Percentiles rank a stretch among this genome's conserved stretches.
Conservation (phyloP, 805 yeast genomes). For the Ogataea populi-albae region DNA sequence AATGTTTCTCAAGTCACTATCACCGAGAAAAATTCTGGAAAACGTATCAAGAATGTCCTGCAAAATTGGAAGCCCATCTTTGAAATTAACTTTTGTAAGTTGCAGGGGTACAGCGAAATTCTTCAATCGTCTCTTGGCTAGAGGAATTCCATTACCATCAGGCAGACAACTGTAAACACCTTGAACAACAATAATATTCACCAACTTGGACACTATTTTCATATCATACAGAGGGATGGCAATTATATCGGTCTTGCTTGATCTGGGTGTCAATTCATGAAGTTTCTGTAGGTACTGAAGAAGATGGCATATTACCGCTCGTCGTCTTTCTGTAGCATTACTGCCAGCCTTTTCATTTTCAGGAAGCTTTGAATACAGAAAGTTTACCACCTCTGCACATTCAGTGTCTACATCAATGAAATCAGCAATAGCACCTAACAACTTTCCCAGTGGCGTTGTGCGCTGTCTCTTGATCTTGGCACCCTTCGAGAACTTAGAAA, state of each 20-base stretch:
- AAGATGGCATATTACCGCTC: slow-evolving; percentile 34
- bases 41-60: slow-evolving; percentile 31
- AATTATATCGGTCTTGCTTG: slow-evolving; percentile 38
- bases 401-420: slow-evolving; percentile 11
- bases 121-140: slow-evolving; percentile 56
- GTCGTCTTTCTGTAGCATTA: slow-evolving; percentile 14
- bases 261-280: slow-evolving; percentile 36
- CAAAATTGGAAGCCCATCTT: slow-evolving; percentile 19
- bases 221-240: slow-evolving; percentile 83
- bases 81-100: slow-evolving; percentile 22
- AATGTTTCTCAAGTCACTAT: slow-evolving; percentile 51
- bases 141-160: slow-evolving; percentile 57
- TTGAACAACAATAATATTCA: slow-evolving; percentile 62
- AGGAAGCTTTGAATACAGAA: slow-evolving; percentile 8
- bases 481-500: slow-evolving; percentile 23
- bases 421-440: slow-evolving; percentile 28
- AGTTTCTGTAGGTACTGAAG: slow-evolving; percentile 38
- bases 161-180: slow-evolving; percentile 69
- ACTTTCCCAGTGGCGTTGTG: slow-evolving; percentile 31
- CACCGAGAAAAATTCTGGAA: slow-evolving; percentile 33
- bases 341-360: not conserved
- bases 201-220: slow-evolving; percentile 62
- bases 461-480: slow-evolving; percentile 26
- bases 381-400: slow-evolving; percentile 8
- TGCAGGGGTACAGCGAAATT: slow-evolving; percentile 35